A percentile compares a stretch with the other conserved stretches of the same genome.
Conservation (phyloP, 140 eudicot genomes). For the Flaveria floridana region DNA sequence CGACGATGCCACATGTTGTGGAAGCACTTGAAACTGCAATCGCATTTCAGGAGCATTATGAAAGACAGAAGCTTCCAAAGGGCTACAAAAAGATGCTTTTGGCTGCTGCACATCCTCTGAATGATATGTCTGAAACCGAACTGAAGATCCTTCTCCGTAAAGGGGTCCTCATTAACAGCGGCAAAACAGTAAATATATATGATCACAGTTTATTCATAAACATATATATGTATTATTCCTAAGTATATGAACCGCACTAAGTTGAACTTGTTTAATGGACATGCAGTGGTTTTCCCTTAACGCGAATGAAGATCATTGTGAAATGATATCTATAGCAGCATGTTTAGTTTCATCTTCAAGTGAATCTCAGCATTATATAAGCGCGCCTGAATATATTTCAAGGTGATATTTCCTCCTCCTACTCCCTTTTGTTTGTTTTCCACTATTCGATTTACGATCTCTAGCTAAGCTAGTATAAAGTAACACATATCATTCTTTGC, state of each 20-base stretch:
- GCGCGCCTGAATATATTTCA: not conserved
- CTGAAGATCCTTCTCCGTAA: constrained; percentile 2
- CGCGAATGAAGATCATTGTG: constrained; percentile 12
- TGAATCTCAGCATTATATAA: not conserved
- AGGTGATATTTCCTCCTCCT: constrained; percentile 5
- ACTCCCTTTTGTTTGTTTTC: not conserved
- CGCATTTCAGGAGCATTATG: not conserved
- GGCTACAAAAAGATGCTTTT: not conserved
- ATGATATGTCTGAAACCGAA: not conserved
- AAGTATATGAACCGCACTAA: not conserved
- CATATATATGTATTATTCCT: not conserved
- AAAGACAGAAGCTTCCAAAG: not conserved
- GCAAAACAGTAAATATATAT: constrained; percentile 6
- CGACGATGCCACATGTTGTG: constrained; percentile 16
- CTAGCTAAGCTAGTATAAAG: not conserved
- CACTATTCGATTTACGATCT: not conserved
- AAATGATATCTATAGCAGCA: constrained; percentile 17
- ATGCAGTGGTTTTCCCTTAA: constrained; percentile 4
- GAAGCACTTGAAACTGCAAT: constrained; percentile 24
- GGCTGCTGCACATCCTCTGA: not conserved
- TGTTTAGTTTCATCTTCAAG: constrained; percentile 6
- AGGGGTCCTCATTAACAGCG: constrained; percentile 20
- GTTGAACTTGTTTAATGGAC: constrained; percentile 7
- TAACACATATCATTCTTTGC: not conserved
- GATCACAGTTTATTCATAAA: not conserved